Conservation (phyloP, 306 rosid species). For the Astragalus glycyphyllos region DNA sequence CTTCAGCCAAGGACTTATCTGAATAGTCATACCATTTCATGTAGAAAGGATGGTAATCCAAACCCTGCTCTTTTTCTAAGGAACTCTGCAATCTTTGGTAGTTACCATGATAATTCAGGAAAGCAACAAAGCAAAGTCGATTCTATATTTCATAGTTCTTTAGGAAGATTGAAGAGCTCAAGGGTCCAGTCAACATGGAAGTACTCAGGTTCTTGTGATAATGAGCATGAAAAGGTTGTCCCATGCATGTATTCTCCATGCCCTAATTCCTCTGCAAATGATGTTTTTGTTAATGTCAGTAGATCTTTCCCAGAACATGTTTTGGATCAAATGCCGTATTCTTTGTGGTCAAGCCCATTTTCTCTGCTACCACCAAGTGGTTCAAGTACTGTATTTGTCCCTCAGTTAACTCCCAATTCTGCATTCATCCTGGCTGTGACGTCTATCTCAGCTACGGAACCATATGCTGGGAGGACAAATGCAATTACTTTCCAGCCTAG, state of each 20-base stretch:
- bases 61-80: conserved; percentile 37
- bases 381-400: conserved; percentile 80
- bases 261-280: conserved; percentile 62
- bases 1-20: conserved; percentile 35
- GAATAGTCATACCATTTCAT: conserved; percentile 58
- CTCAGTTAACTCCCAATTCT: conserved; percentile 69
- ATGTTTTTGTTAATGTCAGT: conserved; percentile 71
- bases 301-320: conserved; percentile 55
- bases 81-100: conserved; percentile 45
- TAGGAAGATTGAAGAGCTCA: conserved; percentile 46
- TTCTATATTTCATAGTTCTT: conserved; percentile 39
- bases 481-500: conserved; percentile 94
- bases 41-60: conserved; percentile 53
- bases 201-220: conserved; percentile 52
- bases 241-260: conserved; percentile 80
- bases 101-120: conserved; percentile 42
- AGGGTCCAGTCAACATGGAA: conserved; percentile 45
- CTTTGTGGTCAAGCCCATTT: conserved; percentile 83
- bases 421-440: conserved; percentile 79
- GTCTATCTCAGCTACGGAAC: conserved; percentile 70
- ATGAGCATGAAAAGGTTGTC: conserved; percentile 63
- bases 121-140: conserved; percentile 46
- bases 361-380: conserved; percentile 86
- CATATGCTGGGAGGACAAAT: conserved; percentile 75
- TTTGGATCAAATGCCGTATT: conserved; percentile 47